phyloP scores from a whole-genome alignment of 768 basidiomycete species.

The Gymnopilus dilepis region DNA sequence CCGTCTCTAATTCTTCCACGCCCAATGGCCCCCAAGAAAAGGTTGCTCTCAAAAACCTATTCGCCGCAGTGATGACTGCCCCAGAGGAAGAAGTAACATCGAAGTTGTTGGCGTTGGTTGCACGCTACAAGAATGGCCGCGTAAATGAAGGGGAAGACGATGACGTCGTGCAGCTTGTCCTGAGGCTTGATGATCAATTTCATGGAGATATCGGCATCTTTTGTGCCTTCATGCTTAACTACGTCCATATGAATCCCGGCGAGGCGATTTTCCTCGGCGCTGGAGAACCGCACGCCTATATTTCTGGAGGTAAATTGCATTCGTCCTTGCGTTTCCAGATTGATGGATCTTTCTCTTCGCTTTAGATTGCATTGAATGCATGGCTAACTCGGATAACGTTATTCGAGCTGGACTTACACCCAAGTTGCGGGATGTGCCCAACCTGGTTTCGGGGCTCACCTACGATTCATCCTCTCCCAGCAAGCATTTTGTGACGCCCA shows the following conservation, averaged over 20 bases:
- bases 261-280: slow-evolving; percentile 96
- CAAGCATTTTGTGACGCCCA: slow-evolving; percentile 73
- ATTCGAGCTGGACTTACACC: slow-evolving; percentile 98
- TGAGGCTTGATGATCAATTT: slow-evolving; percentile 72
- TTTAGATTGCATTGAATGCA: slow-evolving; percentile 96
- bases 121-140: slow-evolving; percentile 59
- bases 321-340: background rate
- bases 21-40: slow-evolving; percentile 56
- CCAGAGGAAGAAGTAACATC: slow-evolving; percentile 52
- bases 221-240: slow-evolving; percentile 89
- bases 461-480: slow-evolving; percentile 74
- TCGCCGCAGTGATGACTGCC: slow-evolving; percentile 87
- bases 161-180: slow-evolving; percentile 64
- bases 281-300: slow-evolving; percentile 96
- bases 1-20: slow-evolving; percentile 46
- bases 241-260: slow-evolving; percentile 77
- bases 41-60: slow-evolving; percentile 72
- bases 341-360: background rate
- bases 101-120: slow-evolving; percentile 62
- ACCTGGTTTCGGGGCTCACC: slow-evolving; percentile 86
- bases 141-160: slow-evolving; percentile 43
- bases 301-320: slow-evolving; percentile 76
- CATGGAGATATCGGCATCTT: slow-evolving; percentile 94
- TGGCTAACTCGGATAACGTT: slow-evolving; percentile 99
- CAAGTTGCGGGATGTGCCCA: slow-evolving; percentile 92